Evolutionary conservation across 1,284 basidiomycete species (phyloP).

Genomic region (Psilocybe mexicana): DNA sequence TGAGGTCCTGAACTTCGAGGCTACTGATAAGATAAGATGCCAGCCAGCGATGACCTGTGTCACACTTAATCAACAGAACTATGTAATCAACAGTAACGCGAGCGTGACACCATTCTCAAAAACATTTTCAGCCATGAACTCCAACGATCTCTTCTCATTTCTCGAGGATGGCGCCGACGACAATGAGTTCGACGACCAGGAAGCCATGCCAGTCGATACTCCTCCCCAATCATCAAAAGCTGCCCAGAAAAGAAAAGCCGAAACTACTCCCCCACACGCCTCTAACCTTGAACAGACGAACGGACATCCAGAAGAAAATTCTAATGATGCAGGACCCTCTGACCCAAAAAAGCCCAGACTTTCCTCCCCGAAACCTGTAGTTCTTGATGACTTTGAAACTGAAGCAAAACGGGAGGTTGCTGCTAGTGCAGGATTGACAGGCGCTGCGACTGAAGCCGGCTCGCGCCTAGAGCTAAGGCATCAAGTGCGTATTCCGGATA

Average conservation of each 20-base stretch:
- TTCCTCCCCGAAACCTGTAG: constrained; percentile 64
- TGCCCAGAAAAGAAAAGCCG: constrained; percentile 38
- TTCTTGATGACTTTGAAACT: constrained; percentile 88
- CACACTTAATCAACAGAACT: too few relatives aligned
- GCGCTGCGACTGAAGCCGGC: constrained; percentile 58
- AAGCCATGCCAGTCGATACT: constrained; percentile 24
- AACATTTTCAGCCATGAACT: constrained; percentile 31
- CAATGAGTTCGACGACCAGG: constrained; percentile 24
- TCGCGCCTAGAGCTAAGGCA: constrained; percentile 75
- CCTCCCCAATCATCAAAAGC: constrained; percentile 5
- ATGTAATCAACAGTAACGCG: constrained; percentile 14
- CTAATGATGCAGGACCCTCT: constrained; percentile 34
- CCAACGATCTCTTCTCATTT: constrained; percentile 45
- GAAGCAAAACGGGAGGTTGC: constrained; percentile 88
- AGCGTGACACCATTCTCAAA: constrained; percentile 16
- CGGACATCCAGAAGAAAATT: constrained; percentile 20
- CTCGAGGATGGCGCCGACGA: constrained; percentile 36
- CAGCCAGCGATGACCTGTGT: background rate
- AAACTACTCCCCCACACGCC: constrained; percentile 20
- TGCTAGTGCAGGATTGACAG: constrained; percentile 80
- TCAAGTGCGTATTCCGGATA: constrained; percentile 52
- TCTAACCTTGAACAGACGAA: constrained; percentile 13
- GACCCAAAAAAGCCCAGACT: constrained; percentile 51
- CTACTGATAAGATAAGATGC: constrained; percentile 9
- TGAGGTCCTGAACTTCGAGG: too few relatives aligned